phyloP scores from a whole-genome alignment of 1,284 basidiomycete genomes.

The Trichosporon asahii region DNA sequence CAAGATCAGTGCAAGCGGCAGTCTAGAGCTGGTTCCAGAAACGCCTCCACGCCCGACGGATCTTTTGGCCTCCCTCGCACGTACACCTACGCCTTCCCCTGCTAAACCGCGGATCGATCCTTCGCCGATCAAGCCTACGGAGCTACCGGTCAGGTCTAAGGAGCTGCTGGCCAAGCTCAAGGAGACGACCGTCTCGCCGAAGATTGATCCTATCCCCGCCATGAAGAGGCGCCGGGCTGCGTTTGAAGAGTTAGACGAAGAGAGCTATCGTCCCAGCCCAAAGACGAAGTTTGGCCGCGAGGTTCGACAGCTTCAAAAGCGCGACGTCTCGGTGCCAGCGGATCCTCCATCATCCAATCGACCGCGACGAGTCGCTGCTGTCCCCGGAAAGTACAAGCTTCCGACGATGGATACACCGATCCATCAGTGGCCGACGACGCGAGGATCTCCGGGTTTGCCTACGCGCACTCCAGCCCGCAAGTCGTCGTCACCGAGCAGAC shows the following conservation, averaged over 20 bases:
- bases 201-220: background rate
- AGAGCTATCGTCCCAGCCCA: slow-evolving; percentile 19
- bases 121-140: background rate
- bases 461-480: background rate
- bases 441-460: background rate
- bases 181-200: background rate
- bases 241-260: slow-evolving; percentile 13
- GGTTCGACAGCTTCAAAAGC: background rate
- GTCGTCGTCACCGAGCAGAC: background rate
- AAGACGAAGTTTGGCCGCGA: background rate
- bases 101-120: background rate
- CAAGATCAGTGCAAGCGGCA: background rate
- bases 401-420: slow-evolving; percentile 25
- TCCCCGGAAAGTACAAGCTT: slow-evolving; percentile 24
- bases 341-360: background rate
- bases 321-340: background rate
- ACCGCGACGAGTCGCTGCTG: background rate
- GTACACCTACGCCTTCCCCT: background rate
- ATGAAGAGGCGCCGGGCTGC: background rate
- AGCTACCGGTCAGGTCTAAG: background rate
- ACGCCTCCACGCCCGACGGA: background rate
- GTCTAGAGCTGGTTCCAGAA: background rate
- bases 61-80: background rate
- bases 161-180: background rate
- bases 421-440: slow-evolving; percentile 24